Base-by-base conservation (phyloP, 768 basidiomycete genomes). In the Hemileccinum impolitum region DNA sequence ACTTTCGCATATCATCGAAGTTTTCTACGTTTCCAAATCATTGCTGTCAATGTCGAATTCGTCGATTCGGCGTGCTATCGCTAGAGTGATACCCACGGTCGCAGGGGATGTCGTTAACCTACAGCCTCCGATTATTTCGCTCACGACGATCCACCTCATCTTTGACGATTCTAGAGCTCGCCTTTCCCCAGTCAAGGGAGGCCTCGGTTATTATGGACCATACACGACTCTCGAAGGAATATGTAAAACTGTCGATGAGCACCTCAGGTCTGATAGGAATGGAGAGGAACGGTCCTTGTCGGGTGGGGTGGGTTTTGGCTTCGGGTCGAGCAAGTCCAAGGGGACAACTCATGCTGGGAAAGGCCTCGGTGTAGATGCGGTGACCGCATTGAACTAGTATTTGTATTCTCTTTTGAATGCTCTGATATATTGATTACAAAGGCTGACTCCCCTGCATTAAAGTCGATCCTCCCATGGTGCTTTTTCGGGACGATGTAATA, bases 111-210 rank as follows among this genome's bases (percentile, higher is more conserved):
- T 81, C 3, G 54, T 80, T 30, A 79, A 79, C 55, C 66, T 85
- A 6, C 84, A 85, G 53, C 82, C 84, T 0, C 66, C 82, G 4
- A 64, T 83, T 3, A 84, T 82, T 60, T 67, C 74, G 6, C 68
- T 85, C 15, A 73, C 72, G 3, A 70, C 68, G 18, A 69, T 81
- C 1, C 82, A 85, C 54, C 59, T 84, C 40, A 71, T 85, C 25
- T 82, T 83, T 45, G 81, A 85, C 39, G 83, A 85, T 58, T 79
- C 80, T n/a, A 75, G 81, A 35, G 83, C 84, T 21, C 72, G 82
- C 3, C 61, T 80, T 35, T 55, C 77, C 4, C 77, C 81, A 0
- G 62, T 67, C 39, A 68, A 81, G 48, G 84, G 84, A 4, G 84
- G 84, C 2, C 69, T 86, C n/a, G 83, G 82, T 23, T 86, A 84